Conservation (phyloP, 805 yeast genomes). For the Debaryomyces castellii region DNA sequence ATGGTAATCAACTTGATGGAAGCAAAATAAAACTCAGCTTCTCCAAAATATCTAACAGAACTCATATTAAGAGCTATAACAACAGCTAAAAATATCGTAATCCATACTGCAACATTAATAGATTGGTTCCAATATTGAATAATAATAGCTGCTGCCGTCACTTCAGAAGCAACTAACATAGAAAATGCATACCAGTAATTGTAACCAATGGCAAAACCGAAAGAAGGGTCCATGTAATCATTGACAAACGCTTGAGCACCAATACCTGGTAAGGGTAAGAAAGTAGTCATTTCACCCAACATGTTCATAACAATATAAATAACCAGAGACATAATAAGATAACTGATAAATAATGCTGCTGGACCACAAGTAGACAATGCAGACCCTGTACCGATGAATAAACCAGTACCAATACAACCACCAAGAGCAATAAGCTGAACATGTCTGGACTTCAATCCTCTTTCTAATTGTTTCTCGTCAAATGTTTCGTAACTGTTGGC, state of each 20-base stretch:
- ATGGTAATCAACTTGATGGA: conserved; percentile 30
- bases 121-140: conserved; percentile 33
- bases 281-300: conserved; percentile 34
- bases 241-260: conserved; percentile 32
- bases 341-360: conserved; percentile 52
- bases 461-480: conserved; percentile 27
- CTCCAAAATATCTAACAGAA: conserved; percentile 34
- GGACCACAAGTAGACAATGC: conserved; percentile 64
- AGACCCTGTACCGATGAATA: conserved; percentile 64
- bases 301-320: conserved; percentile 31
- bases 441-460: conserved; percentile 47
- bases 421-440: conserved; percentile 78
- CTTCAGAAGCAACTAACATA: conserved; percentile 34
- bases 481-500: conserved; percentile 15
- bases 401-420: conserved; percentile 77
- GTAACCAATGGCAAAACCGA: conserved; percentile 35
- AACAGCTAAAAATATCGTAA: conserved; percentile 30
- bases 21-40: conserved; percentile 37
- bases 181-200: conserved; percentile 35
- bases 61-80: conserved; percentile 25
- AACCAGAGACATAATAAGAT: conserved; percentile 20
- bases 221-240: conserved; percentile 25
- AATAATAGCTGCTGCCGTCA: conserved; percentile 35
- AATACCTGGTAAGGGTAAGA: conserved; percentile 34
- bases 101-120: conserved; percentile 37